Conservation (phyloP, 225 moss, liverwort and hornwort species). For the Ulota crispa region DNA sequence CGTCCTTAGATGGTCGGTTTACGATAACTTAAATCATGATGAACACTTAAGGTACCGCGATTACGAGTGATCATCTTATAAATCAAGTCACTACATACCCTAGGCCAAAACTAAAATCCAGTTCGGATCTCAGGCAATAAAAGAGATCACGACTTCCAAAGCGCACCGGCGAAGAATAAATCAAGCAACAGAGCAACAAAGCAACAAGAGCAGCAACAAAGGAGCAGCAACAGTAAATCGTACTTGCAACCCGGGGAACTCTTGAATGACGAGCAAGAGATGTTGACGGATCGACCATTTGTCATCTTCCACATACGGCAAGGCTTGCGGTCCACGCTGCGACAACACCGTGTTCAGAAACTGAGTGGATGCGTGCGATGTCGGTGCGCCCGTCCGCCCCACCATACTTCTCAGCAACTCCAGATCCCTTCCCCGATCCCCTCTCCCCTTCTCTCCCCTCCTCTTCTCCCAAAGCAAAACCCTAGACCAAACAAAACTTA, state of each 20-base stretch:
- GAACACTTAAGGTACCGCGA: background rate
- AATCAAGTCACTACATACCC: background rate
- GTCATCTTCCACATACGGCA: constrained; percentile 92
- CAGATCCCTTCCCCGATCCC: constrained; percentile 17
- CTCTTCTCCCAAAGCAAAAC: background rate
- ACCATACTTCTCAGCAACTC: constrained; percentile 49
- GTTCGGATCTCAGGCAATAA: background rate
- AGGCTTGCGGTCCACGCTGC: constrained; percentile 88
- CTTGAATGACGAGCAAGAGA: constrained; percentile 81
- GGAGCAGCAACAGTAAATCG: background rate
- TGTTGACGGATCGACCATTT: constrained; percentile 94
- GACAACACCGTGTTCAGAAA: constrained; percentile 88
- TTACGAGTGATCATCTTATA: background rate
- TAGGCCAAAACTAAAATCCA: background rate
- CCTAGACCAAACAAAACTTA: background rate
- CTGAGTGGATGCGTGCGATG: constrained; percentile 79
- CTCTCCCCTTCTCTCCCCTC: background rate
- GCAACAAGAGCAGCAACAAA: background rate
- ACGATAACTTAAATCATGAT: background rate
- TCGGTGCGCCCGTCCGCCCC: constrained; percentile 56
- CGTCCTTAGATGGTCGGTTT: too few relatives aligned
- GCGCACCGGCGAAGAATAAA: background rate
- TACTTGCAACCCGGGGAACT: constrained; percentile 95
- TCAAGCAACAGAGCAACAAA: background rate
- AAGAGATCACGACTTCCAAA: background rate